Base-by-base conservation (phyloP, 208 protist species). In the Borovskyia barvae region DNA sequence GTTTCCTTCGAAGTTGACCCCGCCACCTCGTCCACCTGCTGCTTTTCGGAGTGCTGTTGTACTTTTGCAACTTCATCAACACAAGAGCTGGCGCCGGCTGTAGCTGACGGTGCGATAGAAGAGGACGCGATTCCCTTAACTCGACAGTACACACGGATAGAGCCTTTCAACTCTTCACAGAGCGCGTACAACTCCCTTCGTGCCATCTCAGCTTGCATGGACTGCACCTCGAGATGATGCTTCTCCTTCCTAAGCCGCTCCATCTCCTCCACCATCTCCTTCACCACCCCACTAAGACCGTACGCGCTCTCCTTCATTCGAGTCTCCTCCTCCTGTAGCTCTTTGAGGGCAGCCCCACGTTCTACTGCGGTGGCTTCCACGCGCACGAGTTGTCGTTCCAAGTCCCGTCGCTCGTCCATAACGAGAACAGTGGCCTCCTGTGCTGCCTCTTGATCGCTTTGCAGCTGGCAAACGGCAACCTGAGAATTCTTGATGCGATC, bases 81-180 rank as follows among this genome's bases (percentile, higher is more conserved):
- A 39, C 11, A 39, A 39, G 35, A 39, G 35, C 35, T 39, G 35
- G 8, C n/a, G n/a, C n/a, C n/a, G n/a, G n/a, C n/a, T n/a, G n/a
- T n/a, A n/a, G n/a, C n/a, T n/a, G n/a, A n/a, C n/a, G n/a, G n/a
- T n/a, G n/a, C n/a, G n/a, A n/a, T n/a, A n/a, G n/a, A n/a, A n/a
- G 52, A 28, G 17, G 26, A 26, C 14, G 26, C 5, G 33, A 12
- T 19, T 12, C 85, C 85, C 49, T 87, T 89, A n/a, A 95, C 85
- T 6, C 92, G 86, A 52, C 92, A 95, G 72, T 91, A 95, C 29
- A 97, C 92, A 15, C 92, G 82, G 64, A 97, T 97, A 5, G 87
- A 84, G 11, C 92, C 92, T 40, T 93, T 93, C 24, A 97, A 43
- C 66, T 92, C 88, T 64, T 95, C 89, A 54, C 77, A 90, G 14